Base-by-base conservation (phyloP, 306 rosid species). In the Cotoneaster glaucophyllus region DNA sequence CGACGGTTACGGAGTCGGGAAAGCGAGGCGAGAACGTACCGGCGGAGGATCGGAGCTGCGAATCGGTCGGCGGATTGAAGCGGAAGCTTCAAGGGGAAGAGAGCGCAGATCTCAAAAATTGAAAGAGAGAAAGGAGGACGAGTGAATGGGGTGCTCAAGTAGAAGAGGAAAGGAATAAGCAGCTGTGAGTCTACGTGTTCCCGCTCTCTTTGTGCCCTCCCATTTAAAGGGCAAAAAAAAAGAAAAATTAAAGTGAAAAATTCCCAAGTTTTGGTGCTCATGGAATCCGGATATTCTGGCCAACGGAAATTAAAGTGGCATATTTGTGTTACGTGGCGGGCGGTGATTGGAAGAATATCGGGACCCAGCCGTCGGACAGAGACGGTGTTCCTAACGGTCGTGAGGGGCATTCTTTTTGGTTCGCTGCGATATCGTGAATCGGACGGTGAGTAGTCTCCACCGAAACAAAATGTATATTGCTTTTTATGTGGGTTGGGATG, bases 311-410 rank as follows among this genome's bases (percentile, higher is more conserved):
- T 21, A 56, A 58, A 81, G 79, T 80, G 82, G 75, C 45, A n/a
- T 44, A 18, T 9, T 1, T 4, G 5, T 4, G 18, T 0, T 24
- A 85, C 87, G 81, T 68, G 88, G 73, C 79, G 2, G 0, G 2
- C 13, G 24, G 18, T 68, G 77, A 87, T 71, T 83, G 70, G 84
- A 32, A 14, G 1, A 19, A 8, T 3, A 13, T 28, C 0, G 67
- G 83, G 86, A 48, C 82, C 85, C 86, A 80, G n/a, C 58, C 2
- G 3, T 26, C 32, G 69, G 83, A 78, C 54, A 41, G 22, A 41
- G 87, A 87, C 71, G 78, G 80, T n/a, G 9, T 78, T 85, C 88
- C 85, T 43, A 80, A 85, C 85, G 81, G 87, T 84, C 90, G 84
- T 84, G 88, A 59, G 80, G 79, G 66, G 80, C 80, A 77, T 64